A percentile compares a stretch with the other conserved stretches of the same genome.
Evolutionary conservation across 2,329 filamentous ascomycete genomes (phyloP).

Genomic region (Colletotrichum somersetense): DNA sequence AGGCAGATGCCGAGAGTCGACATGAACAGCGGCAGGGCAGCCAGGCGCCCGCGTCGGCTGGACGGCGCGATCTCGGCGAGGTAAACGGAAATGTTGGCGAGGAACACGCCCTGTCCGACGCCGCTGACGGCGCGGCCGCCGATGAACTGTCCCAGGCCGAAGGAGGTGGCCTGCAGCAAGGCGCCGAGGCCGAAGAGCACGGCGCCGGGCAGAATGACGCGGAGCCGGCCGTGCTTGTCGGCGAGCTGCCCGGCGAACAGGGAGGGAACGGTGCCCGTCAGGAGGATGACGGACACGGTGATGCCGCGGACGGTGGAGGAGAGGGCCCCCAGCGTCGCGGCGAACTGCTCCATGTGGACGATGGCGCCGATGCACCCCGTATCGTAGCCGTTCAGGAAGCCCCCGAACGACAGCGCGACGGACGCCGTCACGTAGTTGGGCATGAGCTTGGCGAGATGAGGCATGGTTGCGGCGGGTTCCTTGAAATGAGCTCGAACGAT

Average conservation of each 20-base stretch:
- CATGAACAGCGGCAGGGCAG: constrained; percentile 65
- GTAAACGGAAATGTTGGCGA: constrained; percentile 70
- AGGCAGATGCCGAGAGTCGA: constrained; percentile 62
- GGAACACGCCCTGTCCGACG: constrained; percentile 69
- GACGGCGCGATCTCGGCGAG: constrained; percentile 72
- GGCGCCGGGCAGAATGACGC: constrained; percentile 60
- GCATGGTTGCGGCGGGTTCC: background rate
- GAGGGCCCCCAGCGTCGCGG: constrained; percentile 57
- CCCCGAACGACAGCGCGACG: constrained; percentile 49
- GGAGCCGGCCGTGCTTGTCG: constrained; percentile 63
- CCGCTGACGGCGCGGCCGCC: constrained; percentile 68
- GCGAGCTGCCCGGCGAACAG: constrained; percentile 68
- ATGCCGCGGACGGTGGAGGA: constrained; percentile 67
- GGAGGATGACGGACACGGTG: constrained; percentile 69
- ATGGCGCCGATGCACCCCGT: constrained; percentile 53
- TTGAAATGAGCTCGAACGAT: background rate
- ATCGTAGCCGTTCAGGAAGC: constrained; percentile 54
- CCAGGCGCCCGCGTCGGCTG: constrained; percentile 61
- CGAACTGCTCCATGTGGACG: constrained; percentile 51
- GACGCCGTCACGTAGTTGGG: constrained; percentile 52
- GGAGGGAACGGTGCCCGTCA: constrained; percentile 69
- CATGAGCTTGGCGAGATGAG: constrained; percentile 32
- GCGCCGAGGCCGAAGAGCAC: constrained; percentile 66
- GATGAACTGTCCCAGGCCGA: constrained; percentile 64
- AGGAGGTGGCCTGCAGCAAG: constrained; percentile 62